These are phyloP conservation scores for Mrakiaceae sp. DNA, from an alignment of 1,284 basidiomycete genomes.

Conservation along the genomic window DNA sequence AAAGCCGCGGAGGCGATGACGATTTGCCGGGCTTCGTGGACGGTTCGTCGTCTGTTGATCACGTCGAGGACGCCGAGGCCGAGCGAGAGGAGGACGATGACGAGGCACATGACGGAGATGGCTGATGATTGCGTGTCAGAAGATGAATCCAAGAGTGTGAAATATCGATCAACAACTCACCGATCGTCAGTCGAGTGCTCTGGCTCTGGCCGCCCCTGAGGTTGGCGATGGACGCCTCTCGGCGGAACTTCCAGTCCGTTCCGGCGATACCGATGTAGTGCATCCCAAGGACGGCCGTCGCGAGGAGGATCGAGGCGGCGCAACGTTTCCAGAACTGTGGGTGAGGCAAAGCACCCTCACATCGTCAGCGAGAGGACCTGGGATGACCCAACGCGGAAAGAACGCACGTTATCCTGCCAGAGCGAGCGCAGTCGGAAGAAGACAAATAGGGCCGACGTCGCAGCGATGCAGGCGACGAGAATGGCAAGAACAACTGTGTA, in stretches of 20 bases:
- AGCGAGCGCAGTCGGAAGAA: constrained; percentile 41
- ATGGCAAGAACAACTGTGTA: constrained; percentile 38
- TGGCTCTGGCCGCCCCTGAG: constrained; percentile 24
- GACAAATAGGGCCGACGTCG: constrained; percentile 36
- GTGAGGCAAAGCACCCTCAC: neutral
- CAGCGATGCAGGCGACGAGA: constrained; percentile 38
- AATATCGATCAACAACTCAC: constrained; percentile 19
- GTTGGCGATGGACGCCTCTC: constrained; percentile 18
- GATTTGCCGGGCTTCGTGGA: constrained; percentile 37
- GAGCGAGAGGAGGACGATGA: constrained; percentile 36
- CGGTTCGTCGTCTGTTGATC: constrained; percentile 31
- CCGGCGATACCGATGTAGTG: constrained; percentile 42
- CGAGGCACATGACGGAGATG: constrained; percentile 40
- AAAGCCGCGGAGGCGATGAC: constrained; percentile 41
- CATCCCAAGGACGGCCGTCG: constrained; percentile 41
- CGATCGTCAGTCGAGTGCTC: constrained; percentile 34
- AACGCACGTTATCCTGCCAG: constrained; percentile 38
- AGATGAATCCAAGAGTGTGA: neutral
- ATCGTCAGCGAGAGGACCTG: neutral
- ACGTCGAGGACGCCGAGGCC: constrained; percentile 35
- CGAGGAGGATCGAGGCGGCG: constrained; percentile 33
- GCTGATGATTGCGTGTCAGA: constrained; percentile 19
- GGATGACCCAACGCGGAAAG: constrained; percentile 35
- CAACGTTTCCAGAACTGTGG: neutral
- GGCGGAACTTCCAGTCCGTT: constrained; percentile 34